Conservation (phyloP, 306 rosid genomes). For the barrel medic (Medicago truncatula) region DNA sequence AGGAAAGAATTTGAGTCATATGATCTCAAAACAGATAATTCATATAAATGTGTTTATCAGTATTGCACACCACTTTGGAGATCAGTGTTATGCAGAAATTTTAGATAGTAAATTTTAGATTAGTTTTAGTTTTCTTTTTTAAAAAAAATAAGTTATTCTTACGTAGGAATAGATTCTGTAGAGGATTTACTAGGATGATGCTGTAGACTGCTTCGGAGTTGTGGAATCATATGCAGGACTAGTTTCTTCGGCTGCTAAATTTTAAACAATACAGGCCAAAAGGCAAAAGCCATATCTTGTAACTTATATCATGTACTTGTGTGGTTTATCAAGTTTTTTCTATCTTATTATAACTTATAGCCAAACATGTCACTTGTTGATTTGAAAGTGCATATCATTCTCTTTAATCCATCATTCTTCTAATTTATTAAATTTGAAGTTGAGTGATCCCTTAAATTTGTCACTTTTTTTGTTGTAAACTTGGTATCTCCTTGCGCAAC, state of each 20-base stretch:
- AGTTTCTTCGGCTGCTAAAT: slow-evolving; percentile 2
- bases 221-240: neutral
- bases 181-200: slow-evolving; percentile 4
- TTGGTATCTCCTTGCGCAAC: no score
- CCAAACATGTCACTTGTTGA: neutral
- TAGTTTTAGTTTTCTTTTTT: neutral
- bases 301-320: slow-evolving; percentile 1
- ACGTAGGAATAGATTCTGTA: slow-evolving; percentile 26
- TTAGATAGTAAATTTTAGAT: slow-evolving; percentile 30
- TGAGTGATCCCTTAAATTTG: neutral
- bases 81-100: slow-evolving; percentile 29
- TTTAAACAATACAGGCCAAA: slow-evolving; percentile 2
- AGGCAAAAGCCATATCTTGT: neutral
- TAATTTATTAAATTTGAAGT: neutral
- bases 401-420: neutral
- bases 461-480: no score
- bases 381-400: no score
- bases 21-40: slow-evolving; percentile 13
- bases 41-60: neutral
- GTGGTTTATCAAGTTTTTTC: neutral
- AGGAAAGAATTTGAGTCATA: slow-evolving; percentile 23
- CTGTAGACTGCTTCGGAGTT: slow-evolving; percentile 3
- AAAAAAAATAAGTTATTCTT: neutral
- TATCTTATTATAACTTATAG: no score
- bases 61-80: slow-evolving; percentile 30